Evolutionary conservation across 2,329 filamentous ascomycete species (phyloP).

Genomic region (Tolypocladium ovalisporum): DNA sequence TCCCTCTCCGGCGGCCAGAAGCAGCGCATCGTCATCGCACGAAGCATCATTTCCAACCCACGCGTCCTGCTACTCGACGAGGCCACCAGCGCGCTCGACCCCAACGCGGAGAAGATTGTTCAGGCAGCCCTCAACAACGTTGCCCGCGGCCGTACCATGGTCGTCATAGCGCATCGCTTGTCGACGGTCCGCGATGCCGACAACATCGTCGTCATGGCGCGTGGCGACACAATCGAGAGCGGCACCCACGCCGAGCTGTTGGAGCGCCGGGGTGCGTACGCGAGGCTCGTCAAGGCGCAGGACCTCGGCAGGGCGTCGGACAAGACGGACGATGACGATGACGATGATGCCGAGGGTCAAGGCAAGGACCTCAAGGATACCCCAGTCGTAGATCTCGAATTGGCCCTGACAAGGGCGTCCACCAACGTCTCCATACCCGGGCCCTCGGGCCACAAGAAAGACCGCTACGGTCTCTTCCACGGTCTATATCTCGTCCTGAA

Average conservation of each 20-base stretch:
- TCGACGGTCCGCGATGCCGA: conserved; percentile 51
- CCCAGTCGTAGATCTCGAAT: conserved; percentile 14
- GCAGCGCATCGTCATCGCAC: conserved; percentile 55
- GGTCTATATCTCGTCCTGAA: conserved; percentile 17
- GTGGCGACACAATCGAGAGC: conserved; percentile 48
- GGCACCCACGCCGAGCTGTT: conserved; percentile 52
- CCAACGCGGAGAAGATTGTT: conserved; percentile 37
- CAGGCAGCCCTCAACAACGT: conserved; percentile 43
- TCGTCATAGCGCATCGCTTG: conserved; percentile 53
- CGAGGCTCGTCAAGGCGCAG: conserved; percentile 34
- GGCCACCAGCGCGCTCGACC: conserved; percentile 49
- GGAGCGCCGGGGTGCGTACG: conserved; percentile 34
- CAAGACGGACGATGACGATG: conserved; percentile 3
- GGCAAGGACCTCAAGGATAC: not conserved
- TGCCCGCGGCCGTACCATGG: conserved; percentile 49
- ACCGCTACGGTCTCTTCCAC: conserved; percentile 13
- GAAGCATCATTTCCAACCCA: conserved; percentile 53
- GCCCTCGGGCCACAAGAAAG: conserved; percentile 1
- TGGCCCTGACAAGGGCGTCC: conserved; percentile 8
- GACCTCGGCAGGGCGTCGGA: conserved; percentile 18
- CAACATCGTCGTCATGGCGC: conserved; percentile 52
- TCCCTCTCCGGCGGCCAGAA: conserved; percentile 57
- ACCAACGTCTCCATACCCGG: conserved; percentile 3
- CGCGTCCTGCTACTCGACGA: conserved; percentile 57
- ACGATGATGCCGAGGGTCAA: conserved; percentile 25